Percentiles rank a stretch among this genome's conserved stretches.
Conservation (phyloP, 164 flowering plant species). For the Vitis cinerea region DNA sequence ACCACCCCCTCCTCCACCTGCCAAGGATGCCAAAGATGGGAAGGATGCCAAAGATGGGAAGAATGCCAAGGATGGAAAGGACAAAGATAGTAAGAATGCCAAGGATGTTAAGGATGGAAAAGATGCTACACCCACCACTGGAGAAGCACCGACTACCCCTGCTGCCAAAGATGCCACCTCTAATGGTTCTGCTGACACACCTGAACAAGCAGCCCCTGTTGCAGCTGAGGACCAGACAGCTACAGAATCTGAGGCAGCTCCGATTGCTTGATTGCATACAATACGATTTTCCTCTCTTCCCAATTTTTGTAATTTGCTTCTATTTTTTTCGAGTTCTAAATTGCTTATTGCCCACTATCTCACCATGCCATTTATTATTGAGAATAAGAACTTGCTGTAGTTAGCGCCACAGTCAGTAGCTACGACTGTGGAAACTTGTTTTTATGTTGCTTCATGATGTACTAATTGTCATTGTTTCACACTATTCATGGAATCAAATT, state of each 20-base stretch:
- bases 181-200: slow-evolving; percentile 28
- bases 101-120: slow-evolving; percentile 22
- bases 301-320: slow-evolving; percentile 1
- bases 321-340: background rate
- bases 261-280: slow-evolving; percentile 26
- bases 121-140: slow-evolving; percentile 26
- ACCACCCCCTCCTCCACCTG: slow-evolving; percentile 71
- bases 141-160: slow-evolving; percentile 9
- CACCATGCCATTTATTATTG: slow-evolving; percentile 17
- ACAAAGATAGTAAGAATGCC: slow-evolving; percentile 14
- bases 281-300: background rate
- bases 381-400: slow-evolving; percentile 25
- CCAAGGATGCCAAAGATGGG: slow-evolving; percentile 51
- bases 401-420: slow-evolving; percentile 3
- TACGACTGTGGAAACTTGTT: background rate
- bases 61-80: slow-evolving; percentile 19
- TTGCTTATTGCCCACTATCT: slow-evolving; percentile 9
- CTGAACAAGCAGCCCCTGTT: slow-evolving; percentile 34
- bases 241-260: slow-evolving; percentile 32
- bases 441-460: slow-evolving; percentile 10
- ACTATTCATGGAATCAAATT: background rate
- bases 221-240: slow-evolving; percentile 33
- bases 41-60: slow-evolving; percentile 32
- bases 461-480: slow-evolving; percentile 4
- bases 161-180: slow-evolving; percentile 32